Percentiles rank a stretch among this genome's conserved stretches.
These are phyloP conservation scores for Multifurca ochricompacta DNA, from an alignment of 768 basidiomycete genomes.

Conservation along the genomic window DNA sequence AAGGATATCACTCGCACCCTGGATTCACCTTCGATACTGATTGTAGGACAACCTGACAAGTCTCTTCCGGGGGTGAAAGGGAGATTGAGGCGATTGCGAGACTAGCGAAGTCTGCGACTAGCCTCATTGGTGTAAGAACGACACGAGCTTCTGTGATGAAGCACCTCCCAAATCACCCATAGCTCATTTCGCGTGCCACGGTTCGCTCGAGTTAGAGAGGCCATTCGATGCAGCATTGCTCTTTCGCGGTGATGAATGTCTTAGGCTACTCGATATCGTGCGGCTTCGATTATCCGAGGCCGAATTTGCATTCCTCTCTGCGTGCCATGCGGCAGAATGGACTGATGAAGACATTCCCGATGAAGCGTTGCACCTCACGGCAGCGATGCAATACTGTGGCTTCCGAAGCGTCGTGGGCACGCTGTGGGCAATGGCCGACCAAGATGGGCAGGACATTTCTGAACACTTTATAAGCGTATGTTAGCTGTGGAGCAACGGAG, in stretches of 20 bases:
- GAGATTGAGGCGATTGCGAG: not conserved
- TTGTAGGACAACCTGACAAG: not conserved
- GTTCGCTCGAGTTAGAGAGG: not conserved
- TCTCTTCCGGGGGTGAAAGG: not conserved
- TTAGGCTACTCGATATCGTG: not conserved
- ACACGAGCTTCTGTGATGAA: not conserved
- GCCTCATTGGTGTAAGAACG: not conserved
- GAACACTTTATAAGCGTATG: not conserved
- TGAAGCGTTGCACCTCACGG: slow-evolving; percentile 13
- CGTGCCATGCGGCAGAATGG: slow-evolving; percentile 2
- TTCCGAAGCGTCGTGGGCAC: slow-evolving; percentile 13
- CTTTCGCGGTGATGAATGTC: not conserved
- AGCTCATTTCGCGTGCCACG: slow-evolving; percentile 9
- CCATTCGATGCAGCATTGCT: not conserved
- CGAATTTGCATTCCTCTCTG: slow-evolving; percentile 9
- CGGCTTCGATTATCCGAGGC: not conserved
- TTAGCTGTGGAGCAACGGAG: not conserved
- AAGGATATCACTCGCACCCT: not conserved
- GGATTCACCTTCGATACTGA: not conserved
- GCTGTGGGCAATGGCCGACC: slow-evolving; percentile 9
- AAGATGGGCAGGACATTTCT: slow-evolving; percentile 4
- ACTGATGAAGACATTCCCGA: not conserved
- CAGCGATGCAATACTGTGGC: slow-evolving; percentile 3
- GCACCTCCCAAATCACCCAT: not conserved
- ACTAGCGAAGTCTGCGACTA: not conserved